Percentiles rank a stretch among this genome's conserved stretches.
Evolutionary conservation across 768 basidiomycete genomes (phyloP).

Genomic region (Podaxis sp.): DNA sequence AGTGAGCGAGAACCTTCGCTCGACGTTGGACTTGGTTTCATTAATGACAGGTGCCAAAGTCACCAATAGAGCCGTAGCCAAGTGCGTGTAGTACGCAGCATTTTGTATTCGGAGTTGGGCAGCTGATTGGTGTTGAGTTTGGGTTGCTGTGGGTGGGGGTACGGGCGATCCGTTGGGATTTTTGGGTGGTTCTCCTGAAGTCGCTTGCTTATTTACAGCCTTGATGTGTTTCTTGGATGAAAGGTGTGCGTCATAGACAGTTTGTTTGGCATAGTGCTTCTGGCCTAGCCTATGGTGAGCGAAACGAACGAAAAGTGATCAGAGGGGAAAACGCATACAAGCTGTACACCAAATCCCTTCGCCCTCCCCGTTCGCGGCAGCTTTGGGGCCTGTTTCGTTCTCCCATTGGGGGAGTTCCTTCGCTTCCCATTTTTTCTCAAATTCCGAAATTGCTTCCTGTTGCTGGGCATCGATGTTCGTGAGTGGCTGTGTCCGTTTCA

Average conservation of each 20-base stretch:
- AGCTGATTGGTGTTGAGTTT: conserved; percentile 31
- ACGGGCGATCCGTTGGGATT: conserved; percentile 57
- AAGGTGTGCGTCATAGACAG: conserved; percentile 95
- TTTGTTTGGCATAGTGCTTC: conserved; percentile 94
- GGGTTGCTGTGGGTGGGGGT: conserved; percentile 25
- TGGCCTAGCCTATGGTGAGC: conserved; percentile 60
- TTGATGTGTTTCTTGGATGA: conserved; percentile 96
- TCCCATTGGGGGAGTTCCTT: conserved; percentile 80
- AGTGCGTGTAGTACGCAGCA: conserved; percentile 70
- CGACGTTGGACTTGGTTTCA: conserved; percentile 95
- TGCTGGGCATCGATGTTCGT: conserved; percentile 73
- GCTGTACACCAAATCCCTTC: conserved; percentile 92
- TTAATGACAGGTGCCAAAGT: conserved; percentile 65
- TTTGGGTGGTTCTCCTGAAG: conserved; percentile 41
- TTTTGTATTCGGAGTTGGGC: conserved; percentile 54
- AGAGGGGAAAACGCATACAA: conserved; percentile 53
- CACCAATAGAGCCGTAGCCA: conserved; percentile 65
- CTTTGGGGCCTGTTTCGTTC: conserved; percentile 44
- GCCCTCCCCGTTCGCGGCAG: conserved; percentile 42
- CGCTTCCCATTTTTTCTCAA: conserved; percentile 78
- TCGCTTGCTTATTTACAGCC: conserved; percentile 74
- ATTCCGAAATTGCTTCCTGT: conserved; percentile 62
- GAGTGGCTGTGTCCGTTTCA: conserved; percentile 82
- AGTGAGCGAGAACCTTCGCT: conserved; percentile 93
- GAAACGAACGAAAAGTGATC: conserved; percentile 14